Evolutionary conservation across 2,329 filamentous ascomycete genomes (phyloP), one percentile per base, ranked within the genome.

Genomic region (Phyllosticta paracitricarpa): DNA sequence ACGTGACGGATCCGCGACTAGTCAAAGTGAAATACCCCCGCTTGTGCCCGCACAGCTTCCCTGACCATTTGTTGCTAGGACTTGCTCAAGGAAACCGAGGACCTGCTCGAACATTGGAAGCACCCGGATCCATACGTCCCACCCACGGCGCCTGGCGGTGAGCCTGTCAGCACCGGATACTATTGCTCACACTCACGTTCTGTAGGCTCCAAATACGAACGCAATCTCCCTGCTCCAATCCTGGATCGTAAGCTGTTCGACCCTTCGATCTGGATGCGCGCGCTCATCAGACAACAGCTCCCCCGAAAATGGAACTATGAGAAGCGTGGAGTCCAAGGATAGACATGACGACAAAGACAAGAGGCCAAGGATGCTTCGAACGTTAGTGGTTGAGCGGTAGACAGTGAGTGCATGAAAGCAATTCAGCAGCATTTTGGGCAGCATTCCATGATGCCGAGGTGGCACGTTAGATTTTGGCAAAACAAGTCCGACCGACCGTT

Each of bases 71-170:
- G 33, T n/a, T 35, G 51, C 57, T 66, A 99, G 94, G 85, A 85
- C 57, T 77, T 99, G 62, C 82, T 97, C 66, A 84, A 86, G 64
- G 91, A 97, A 78, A 93, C 94, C 4, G 92, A 97, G 76, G 88
- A 88, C 68, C 74, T 97, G 63, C 79, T 99, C 65, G 85, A 94
- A 70, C 89, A 87, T 75, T 99, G 93, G 93, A 97, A 97, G 79
- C 94, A 99, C 72, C 94, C 94, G 3, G 94, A 99, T 74, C 92
- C 94, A 33, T 97, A 96, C 74, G 81, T 84, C 68, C 84, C 88
- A 66, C 94, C 94, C 14, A 96, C 91, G 52, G 93, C 94, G 51
- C 94, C 94, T 10, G 94, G 94, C 82, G 94, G 93, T 94, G 79
- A 66, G 83, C 59, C 67, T 33, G 12, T n/a, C 12, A 35, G 64